Evolutionary conservation across 2,329 filamentous ascomycete genomes (phyloP), one percentile per base, ranked within the genome.

Genomic region (Sphaceloma murrayae): DNA sequence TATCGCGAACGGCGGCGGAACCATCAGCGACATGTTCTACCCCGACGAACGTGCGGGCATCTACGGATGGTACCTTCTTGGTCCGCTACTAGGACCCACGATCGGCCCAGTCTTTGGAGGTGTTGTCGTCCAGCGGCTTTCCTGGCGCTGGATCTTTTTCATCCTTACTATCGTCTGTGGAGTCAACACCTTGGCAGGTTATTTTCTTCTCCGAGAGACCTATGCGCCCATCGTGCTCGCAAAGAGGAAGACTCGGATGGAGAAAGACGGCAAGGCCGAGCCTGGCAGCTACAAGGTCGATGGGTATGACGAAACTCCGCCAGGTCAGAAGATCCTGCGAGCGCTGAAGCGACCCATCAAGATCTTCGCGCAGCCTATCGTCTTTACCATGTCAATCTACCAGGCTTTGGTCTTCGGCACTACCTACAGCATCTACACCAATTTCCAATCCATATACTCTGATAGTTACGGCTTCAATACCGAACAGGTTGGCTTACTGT

Each of bases 131-230:
- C 62, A 66, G 49, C 54, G 63, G 21, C 56, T 68, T 16, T 61
- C 59, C 6, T 71, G 68, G 67, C 57, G 67, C 21, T 70, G 67
- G 68, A 62, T 67, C 29, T 72, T 70, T 54, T 70, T 67, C 64
- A 56, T 68, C 22, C 54, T 68, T 48, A 62, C 64, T 1, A 64
- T 69, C 18, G 56, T 68, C 1, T 67, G 62, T 53, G 53, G 47
- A 30, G 48, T 64, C 46, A 68, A 67, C 44, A 68, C 65, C 0
- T 49, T 63, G 1, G 59, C 58, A 1, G 66, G 63, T 7, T 68
- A 60, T 51, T 59, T 69, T 40, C 63, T 69, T 46, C 56, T 69
- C 3, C 54, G 57, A n/a, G 67, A 70, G 43, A 67, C 64, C 1
- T 69, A 67, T 42, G 62, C 65, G 1, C 66, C 67, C 0, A 55